Percentiles rank a stretch among this genome's conserved stretches.
Conservation (phyloP, 495 filamentous ascomycete genomes). For the Trichocladium uniseriatum region DNA sequence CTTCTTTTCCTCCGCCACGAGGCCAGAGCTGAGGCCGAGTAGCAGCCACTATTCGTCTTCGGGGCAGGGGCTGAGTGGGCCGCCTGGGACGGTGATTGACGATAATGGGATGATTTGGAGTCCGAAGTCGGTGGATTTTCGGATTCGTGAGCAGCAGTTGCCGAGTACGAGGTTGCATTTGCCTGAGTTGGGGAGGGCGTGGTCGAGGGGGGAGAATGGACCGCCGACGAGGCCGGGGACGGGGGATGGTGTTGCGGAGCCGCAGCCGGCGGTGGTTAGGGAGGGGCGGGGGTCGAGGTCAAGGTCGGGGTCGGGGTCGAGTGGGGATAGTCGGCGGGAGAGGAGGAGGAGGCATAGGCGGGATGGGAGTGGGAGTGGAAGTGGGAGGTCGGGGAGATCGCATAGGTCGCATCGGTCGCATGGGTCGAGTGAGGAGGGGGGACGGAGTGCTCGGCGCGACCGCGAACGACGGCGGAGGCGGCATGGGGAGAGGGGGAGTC, state of each 20-base stretch:
- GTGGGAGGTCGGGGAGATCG: conserved; percentile 1
- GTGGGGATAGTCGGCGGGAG: neutral
- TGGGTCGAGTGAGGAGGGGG: neutral
- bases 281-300: conserved; percentile 6
- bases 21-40: conserved; percentile 7
- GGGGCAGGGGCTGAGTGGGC: conserved; percentile 17
- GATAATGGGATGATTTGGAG: neutral
- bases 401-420: conserved; percentile 8
- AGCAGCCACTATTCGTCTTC: conserved; percentile 18
- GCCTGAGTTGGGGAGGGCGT: conserved; percentile 30
- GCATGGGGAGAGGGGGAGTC: neutral
- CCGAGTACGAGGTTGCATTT: conserved; percentile 34
- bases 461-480: neutral
- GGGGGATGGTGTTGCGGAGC: conserved; percentile 1
- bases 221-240: conserved; percentile 22
- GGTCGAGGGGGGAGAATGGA: conserved; percentile 26
- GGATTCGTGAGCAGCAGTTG: too few species aligned
- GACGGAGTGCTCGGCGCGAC: neutral
- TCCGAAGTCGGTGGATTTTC: too few species aligned
- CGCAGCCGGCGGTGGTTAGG: conserved; percentile 10
- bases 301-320: conserved; percentile 2
- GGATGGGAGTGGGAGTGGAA: conserved; percentile 18
- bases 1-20: conserved; percentile 15
- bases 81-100: conserved; percentile 19
- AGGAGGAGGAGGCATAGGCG: conserved; percentile 11